Evolutionary conservation across 345 rosid genomes (phyloP).

Genomic region (Sapria himalayana): DNA sequence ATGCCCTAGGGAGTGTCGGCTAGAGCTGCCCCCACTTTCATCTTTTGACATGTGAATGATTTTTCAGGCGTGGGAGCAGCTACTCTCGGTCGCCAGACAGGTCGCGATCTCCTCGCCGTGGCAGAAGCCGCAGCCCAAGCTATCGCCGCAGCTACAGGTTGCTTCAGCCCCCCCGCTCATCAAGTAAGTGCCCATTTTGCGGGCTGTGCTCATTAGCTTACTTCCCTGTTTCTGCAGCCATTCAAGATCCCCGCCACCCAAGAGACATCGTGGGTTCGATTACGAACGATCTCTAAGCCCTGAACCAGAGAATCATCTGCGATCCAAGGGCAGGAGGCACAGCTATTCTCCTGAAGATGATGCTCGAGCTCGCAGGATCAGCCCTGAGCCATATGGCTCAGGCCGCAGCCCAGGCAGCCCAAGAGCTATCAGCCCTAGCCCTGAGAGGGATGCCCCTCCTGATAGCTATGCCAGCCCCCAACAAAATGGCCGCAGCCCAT

Average conservation of each 20-base stretch:
- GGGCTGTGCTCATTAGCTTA: background rate
- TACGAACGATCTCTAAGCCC: constrained; percentile 7
- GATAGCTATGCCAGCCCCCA: no score
- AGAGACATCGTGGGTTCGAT: constrained; percentile 11
- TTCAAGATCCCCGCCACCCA: constrained; percentile 50
- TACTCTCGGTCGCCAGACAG: constrained; percentile 55
- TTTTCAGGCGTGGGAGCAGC: constrained; percentile 24
- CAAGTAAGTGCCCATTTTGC: no score
- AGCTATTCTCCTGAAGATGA: constrained; percentile 37
- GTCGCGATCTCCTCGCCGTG: constrained; percentile 64
- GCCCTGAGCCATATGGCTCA: no score
- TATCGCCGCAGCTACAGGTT: constrained; percentile 76
- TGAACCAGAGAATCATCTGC: constrained; percentile 13
- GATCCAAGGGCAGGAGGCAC: constrained; percentile 34
- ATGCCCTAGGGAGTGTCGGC: background rate
- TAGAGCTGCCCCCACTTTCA: background rate
- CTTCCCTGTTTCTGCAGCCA: constrained; percentile 17
- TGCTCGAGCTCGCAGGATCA: no score
- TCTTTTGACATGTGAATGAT: background rate
- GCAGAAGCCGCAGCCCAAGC: constrained; percentile 75
- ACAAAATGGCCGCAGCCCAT: constrained; percentile 14
- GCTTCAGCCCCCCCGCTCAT: no score
- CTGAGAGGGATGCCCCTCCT: no score
- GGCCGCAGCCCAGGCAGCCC: no score
- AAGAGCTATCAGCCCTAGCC: constrained; percentile 28